Base-by-base conservation (phyloP, 2,329 filamentous ascomycete genomes). In the Coniochaeta sp. region DNA sequence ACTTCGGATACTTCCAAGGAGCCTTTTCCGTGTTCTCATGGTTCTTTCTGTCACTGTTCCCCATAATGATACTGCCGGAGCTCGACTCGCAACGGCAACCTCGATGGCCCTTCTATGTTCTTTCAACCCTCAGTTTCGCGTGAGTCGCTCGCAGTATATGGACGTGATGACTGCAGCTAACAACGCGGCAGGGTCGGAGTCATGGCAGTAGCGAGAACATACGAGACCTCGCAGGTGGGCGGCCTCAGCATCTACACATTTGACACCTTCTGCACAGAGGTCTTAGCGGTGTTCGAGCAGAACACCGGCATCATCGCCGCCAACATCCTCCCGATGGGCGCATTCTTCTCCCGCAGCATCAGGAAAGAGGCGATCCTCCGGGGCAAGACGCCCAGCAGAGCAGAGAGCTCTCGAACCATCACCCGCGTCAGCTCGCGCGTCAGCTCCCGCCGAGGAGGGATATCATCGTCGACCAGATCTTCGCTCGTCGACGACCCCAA, bases 241-340 rank as follows among this genome's bases (percentile, higher is more conserved):
- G 65, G 66, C 16, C 58, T 67, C 17, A 65, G 67, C 10, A 61
- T 67, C 3, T 72, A 71, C 62, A 72, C 65, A 7, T 68, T 67
- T 47, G 65, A 69, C 55, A 65, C 69, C 7, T 71, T 74, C 55
- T 64, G 66, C 60, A 67, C 68, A 16, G 72, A 68, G 8, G 65
- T 74, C 32, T 65, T 76, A 36, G 68, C 69, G 16, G 67, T 73
- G 6, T 65, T 75, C 12, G 71, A 74, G 58, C 70, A 74, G 59
- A 77, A 75, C 64, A 55, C 74, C n/a, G 68, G 70, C 60, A 71
- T 76, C 28, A 62, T 73, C 10, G 68, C 73, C 9, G 70, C 74
- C 40, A 76, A 76, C 62, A 64, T 75, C 14, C 65, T 76, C 1
- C 69, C 71, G 26, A 65, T 75, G 28, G 68, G 71, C 2, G 65